These are phyloP conservation scores for Theobroma grandiflorum DNA, from an alignment of 441 rosid genomes.

Conservation along the genomic window DNA sequence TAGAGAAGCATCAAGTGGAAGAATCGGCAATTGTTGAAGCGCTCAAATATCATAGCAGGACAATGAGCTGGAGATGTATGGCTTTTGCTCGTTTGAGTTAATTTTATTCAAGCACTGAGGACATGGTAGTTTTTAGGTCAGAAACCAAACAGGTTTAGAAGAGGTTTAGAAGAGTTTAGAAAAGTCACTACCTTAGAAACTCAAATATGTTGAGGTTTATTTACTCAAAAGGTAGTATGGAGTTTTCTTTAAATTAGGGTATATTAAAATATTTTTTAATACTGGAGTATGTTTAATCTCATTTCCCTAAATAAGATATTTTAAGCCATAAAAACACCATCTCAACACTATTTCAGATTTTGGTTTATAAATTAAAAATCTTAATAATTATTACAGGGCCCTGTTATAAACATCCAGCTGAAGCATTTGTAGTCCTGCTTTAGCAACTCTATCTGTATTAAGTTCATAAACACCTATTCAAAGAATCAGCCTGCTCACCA, in stretches of 20 bases:
- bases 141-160: not conserved
- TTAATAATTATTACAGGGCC: not conserved
- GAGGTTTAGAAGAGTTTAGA: not conserved
- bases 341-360: not conserved
- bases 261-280: not conserved
- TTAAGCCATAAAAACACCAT: not conserved
- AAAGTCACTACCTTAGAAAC: not conserved
- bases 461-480: not conserved
- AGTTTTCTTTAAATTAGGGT: not conserved
- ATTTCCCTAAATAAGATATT: not conserved
- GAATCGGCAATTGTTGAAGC: not conserved
- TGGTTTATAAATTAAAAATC: not conserved
- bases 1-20: not conserved
- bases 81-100: not conserved
- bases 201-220: not conserved
- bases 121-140: not conserved
- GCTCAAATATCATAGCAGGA: not conserved
- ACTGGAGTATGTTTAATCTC: not conserved
- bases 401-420: not conserved
- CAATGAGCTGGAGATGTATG: not conserved
- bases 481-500: not conserved
- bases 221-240: not conserved
- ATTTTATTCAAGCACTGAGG: slow-evolving; percentile 13
- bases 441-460: not conserved
- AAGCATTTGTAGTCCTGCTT: not conserved